Conservation (phyloP, 768 basidiomycete species). For the Lentinula lateritia region DNA sequence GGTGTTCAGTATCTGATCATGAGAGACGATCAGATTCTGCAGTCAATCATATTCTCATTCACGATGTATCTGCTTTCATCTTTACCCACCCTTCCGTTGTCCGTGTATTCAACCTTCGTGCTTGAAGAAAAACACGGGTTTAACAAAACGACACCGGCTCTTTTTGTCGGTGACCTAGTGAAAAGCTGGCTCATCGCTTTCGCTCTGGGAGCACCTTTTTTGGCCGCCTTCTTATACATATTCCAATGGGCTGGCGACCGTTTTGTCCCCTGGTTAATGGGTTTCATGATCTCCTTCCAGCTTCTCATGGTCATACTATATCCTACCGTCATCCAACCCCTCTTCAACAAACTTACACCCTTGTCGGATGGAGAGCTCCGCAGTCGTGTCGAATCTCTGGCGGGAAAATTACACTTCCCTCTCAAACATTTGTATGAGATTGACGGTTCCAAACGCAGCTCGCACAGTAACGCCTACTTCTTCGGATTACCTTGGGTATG, state of each 20-base stretch:
- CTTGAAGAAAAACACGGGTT: constrained; percentile 95
- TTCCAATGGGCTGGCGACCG: constrained; percentile 92
- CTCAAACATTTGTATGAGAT: constrained; percentile 94
- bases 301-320: constrained; percentile 78
- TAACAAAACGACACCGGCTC: constrained; percentile 81
- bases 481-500: constrained; percentile 91
- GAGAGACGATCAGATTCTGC: constrained; percentile 53
- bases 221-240: constrained; percentile 81
- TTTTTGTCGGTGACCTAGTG: constrained; percentile 76
- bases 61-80: constrained; percentile 62
- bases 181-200: constrained; percentile 74
- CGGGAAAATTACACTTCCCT: constrained; percentile 83
- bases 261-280: constrained; percentile 93
- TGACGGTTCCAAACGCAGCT: constrained; percentile 92
- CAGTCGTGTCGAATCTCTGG: constrained; percentile 69
- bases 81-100: constrained; percentile 68
- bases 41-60: constrained; percentile 75
- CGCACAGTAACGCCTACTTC: constrained; percentile 98
- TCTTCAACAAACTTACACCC: constrained; percentile 96
- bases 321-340: constrained; percentile 85
- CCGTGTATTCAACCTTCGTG: constrained; percentile 85
- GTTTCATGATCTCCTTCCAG: constrained; percentile 84
- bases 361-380: constrained; percentile 75
- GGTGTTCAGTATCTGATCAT: not conserved
- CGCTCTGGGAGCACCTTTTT: constrained; percentile 76